phyloP scores from a whole-genome alignment of 2,329 filamentous ascomycete species.

The Verticillium longisporum region DNA sequence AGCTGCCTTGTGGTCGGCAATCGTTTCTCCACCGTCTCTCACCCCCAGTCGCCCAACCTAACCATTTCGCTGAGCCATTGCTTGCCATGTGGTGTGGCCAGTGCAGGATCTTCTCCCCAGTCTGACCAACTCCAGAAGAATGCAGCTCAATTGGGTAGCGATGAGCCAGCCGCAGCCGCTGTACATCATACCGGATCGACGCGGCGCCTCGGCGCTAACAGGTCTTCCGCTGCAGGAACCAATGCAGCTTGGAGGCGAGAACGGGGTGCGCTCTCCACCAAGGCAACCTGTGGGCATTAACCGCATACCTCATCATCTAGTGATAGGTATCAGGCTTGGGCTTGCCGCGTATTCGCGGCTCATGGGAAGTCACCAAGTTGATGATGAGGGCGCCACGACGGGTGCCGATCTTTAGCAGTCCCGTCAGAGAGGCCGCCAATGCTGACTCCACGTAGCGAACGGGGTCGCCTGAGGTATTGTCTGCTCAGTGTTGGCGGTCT shows the following conservation, averaged over 20 bases:
- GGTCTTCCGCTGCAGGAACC: neutral
- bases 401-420: neutral
- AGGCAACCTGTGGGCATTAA: neutral
- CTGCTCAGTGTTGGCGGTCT: neutral
- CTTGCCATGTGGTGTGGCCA: no score
- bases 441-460: neutral
- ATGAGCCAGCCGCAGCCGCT: neutral
- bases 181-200: neutral
- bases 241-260: neutral
- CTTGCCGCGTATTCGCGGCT: neutral
- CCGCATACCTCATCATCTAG: neutral
- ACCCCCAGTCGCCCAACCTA: no score
- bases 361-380: neutral
- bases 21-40: no score
- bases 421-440: neutral
- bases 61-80: no score
- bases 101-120: no score
- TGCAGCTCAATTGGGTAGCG: neutral
- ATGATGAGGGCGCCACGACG: neutral
- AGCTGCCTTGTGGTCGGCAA: neutral
- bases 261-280: neutral
- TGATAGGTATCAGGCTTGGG: neutral
- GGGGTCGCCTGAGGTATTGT: neutral
- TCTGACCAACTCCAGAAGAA: neutral
- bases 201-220: neutral